These are phyloP conservation scores for Eucalyptus shirleyi DNA, from an alignment of 345 rosid genomes.

Conservation along the genomic window DNA sequence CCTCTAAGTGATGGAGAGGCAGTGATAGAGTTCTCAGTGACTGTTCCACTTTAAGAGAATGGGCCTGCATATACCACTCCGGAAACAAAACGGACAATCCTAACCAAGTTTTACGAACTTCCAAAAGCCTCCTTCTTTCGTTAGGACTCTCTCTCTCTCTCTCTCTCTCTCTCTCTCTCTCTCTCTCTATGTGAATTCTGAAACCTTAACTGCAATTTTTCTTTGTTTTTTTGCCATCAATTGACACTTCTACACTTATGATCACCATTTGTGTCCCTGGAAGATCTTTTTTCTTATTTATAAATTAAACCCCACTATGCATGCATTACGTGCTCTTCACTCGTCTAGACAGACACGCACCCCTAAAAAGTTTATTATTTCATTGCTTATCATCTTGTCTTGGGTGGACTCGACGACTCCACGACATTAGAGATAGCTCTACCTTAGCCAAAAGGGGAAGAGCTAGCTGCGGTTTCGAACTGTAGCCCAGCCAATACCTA, in stretches of 20 bases:
- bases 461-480: not conserved
- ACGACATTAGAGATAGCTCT: not conserved
- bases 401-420: not conserved
- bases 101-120: not conserved
- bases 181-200: not conserved
- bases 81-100: not conserved
- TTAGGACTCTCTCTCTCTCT: not conserved
- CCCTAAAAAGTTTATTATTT: not conserved
- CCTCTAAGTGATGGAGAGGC: not conserved
- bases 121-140: not conserved
- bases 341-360: not conserved
- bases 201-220: not conserved
- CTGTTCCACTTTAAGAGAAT: not conserved
- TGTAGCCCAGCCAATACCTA: not conserved
- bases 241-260: not conserved
- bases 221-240: not conserved
- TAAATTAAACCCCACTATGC: not conserved
- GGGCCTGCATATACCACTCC: not conserved
- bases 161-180: not conserved
- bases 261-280: not conserved
- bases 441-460: not conserved
- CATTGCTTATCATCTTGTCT: not conserved
- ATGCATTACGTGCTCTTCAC: not conserved
- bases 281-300: not conserved
- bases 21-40: not conserved